phyloP scores from a whole-genome alignment of 164 flowering plant genomes.

The Aristolochia fimbriata region DNA sequence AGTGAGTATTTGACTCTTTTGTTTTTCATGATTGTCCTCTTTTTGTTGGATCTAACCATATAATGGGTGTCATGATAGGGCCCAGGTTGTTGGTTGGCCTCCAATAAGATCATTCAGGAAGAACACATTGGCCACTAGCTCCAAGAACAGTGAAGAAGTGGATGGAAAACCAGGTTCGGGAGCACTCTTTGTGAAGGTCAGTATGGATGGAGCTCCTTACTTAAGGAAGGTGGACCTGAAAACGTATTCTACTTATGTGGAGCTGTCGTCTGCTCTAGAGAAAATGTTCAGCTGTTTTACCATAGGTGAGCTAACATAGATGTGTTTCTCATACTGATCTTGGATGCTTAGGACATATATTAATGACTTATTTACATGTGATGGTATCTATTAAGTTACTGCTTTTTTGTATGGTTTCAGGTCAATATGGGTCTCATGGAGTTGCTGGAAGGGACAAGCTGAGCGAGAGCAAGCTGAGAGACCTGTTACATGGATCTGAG shows the following conservation, averaged over 20 bases:
- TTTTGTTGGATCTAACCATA: not conserved
- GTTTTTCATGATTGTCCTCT: slow-evolving; percentile 6
- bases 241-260: slow-evolving; percentile 50
- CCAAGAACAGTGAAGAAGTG: slow-evolving; percentile 79
- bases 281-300: slow-evolving; percentile 95
- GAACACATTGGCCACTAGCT: slow-evolving; percentile 59
- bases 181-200: slow-evolving; percentile 81
- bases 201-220: slow-evolving; percentile 99
- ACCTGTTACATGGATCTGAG: slow-evolving; percentile 83
- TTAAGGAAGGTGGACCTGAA: slow-evolving; percentile 88
- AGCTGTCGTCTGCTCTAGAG: slow-evolving; percentile 80
- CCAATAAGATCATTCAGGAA: slow-evolving; percentile 85
- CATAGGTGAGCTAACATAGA: slow-evolving; percentile 40
- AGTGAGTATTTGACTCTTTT: slow-evolving; percentile 36
- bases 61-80: slow-evolving; percentile 34
- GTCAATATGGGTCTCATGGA: slow-evolving; percentile 78
- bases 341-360: too few relatives aligned
- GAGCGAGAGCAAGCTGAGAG: slow-evolving; percentile 70
- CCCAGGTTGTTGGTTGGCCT: slow-evolving; percentile 98
- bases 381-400: slow-evolving; percentile 16
- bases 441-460: slow-evolving; percentile 48
- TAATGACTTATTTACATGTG: not conserved
- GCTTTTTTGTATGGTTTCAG: slow-evolving; percentile 31
- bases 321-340: not conserved
- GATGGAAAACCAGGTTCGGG: slow-evolving; percentile 76